phyloP scores from a whole-genome alignment of 2,329 filamentous ascomycete species.

The Fusarium sp. region DNA sequence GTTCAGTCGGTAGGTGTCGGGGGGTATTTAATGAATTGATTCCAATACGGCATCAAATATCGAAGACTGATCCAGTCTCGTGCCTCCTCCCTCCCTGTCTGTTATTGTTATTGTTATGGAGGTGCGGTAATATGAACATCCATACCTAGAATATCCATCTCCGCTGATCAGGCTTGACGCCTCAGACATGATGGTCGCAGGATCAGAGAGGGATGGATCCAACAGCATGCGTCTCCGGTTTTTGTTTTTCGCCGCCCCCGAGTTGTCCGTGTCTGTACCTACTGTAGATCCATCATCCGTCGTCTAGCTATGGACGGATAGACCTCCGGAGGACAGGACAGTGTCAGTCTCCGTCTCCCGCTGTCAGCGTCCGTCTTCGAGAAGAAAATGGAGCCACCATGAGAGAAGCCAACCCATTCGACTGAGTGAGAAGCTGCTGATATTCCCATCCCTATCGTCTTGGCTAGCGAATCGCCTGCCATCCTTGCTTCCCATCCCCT shows the following conservation, averaged over 20 bases:
- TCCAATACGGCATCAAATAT: neutral
- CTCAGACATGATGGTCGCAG: constrained; percentile 1
- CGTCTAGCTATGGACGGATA: neutral
- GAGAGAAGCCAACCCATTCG: neutral
- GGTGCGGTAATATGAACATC: neutral
- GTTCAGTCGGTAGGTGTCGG: neutral
- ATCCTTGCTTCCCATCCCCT: neutral
- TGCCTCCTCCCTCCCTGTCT: neutral
- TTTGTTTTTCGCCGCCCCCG: constrained; percentile 7
- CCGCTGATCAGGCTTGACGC: neutral
- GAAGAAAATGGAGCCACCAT: neutral
- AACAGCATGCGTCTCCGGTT: neutral
- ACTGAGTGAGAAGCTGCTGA: neutral
- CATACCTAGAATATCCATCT: neutral
- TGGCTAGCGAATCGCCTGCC: neutral
- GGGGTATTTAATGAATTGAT: neutral
- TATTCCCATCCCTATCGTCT: neutral
- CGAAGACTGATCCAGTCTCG: neutral
- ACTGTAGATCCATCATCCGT: neutral
- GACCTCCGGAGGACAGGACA: neutral
- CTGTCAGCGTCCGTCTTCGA: neutral
- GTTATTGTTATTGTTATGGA: neutral
- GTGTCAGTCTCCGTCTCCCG: neutral
- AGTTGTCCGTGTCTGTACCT: neutral
- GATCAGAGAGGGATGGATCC: neutral